These are phyloP conservation scores for Grosmannia huntii DNA, from an alignment of 2,329 filamentous ascomycete species.

Conservation along the genomic window DNA sequence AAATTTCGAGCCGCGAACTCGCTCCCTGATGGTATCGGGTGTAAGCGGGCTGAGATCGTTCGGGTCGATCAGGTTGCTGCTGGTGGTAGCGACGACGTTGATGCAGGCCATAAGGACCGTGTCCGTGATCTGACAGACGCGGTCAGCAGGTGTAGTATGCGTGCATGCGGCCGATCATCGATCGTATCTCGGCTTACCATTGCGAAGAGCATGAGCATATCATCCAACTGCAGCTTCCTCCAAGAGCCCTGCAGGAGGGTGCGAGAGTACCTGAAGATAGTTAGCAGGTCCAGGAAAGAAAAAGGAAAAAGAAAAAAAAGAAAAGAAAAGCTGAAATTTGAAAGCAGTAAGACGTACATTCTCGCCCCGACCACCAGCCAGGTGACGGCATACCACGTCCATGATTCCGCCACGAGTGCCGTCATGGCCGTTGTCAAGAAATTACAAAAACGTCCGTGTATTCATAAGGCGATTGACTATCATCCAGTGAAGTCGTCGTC, in stretches of 20 bases:
- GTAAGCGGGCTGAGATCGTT: conserved; percentile 32
- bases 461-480: background rate
- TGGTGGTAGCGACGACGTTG: conserved; percentile 41
- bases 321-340: no score
- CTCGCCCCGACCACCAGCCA: conserved; percentile 1
- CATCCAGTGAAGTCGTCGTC: background rate
- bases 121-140: conserved; percentile 26
- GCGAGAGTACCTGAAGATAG: conserved; percentile 1
- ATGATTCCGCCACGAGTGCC: background rate
- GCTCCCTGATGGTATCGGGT: conserved; percentile 25
- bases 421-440: background rate
- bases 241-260: background rate
- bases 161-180: background rate
- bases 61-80: conserved; percentile 45
- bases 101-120: conserved; percentile 41
- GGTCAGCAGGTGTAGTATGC: background rate
- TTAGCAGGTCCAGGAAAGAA: background rate
- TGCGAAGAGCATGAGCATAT: conserved; percentile 1
- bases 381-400: conserved; percentile 4
- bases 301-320: background rate
- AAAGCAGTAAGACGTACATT: background rate
- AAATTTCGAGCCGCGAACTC: conserved; percentile 44
- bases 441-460: background rate
- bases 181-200: background rate
- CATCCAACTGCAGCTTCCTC: conserved; percentile 3